Base-by-base conservation (phyloP, 495 filamentous ascomycete species). In the Hyaloscypha variabilis region DNA sequence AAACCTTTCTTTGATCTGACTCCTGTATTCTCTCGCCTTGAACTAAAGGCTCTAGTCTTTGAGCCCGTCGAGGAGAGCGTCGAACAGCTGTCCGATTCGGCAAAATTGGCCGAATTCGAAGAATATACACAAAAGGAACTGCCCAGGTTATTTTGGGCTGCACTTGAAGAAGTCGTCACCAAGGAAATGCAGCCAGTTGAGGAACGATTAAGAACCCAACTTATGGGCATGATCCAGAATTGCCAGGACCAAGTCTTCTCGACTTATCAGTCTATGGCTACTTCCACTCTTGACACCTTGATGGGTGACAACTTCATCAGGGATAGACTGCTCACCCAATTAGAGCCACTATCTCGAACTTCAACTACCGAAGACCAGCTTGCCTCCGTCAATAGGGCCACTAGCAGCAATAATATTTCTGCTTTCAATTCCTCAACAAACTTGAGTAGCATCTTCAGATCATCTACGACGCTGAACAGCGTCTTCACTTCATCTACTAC, bases 61-160 rank as follows among this genome's bases (percentile, higher is more conserved):
- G 60, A 63, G 39, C 46, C 42, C 28, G 52, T 63, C 60, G 23
- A 63, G 60, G 60, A 63, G 28, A 49, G 52, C 50, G 60, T 53
- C 19, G 26, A 29, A 28, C 42, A 28, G 26, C 50, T 46, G 39
- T 46, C 39, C 19, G 39, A 46, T 46, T 19, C 39, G 6, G 19
- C 60, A 55, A 46, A 25, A 29, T n/a, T 57, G 25, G 23, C 49
- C 17, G 60, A 63, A 53, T 55, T 63, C 31, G 60, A 63, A 55
- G 60, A 63, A 55, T 63, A 63, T 36, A 57, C 46, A 23, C 60
- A 49, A 25, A 46, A 31, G 13, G 60, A 63, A 28, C 31, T 63
- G 28, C 60, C 60, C 23, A 46, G 60, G 29, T 29, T 63, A 25
- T 55, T 63, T 21, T 25, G 60, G 52, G 60, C 19, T 55, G 42